Percentiles rank a stretch among this genome's conserved stretches.
Evolutionary conservation across 352 stramenopile species (phyloP).

Genomic region (Phytophthora podocarpi): DNA sequence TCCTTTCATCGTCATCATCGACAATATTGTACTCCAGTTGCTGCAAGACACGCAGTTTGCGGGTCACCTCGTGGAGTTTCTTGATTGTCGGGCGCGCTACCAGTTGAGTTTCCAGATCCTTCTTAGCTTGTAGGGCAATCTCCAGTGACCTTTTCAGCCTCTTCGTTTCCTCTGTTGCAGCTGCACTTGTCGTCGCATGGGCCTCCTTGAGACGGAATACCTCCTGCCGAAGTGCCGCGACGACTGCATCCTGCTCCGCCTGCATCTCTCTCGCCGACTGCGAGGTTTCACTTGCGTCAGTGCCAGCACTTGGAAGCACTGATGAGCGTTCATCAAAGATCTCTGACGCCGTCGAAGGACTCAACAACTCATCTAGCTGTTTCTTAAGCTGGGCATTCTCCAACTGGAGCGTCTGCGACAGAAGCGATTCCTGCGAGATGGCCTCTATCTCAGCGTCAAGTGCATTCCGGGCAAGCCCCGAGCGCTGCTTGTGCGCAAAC

Average conservation of each 20-base stretch:
- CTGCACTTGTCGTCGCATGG: constrained; percentile 29
- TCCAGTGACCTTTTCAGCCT: constrained; percentile 40
- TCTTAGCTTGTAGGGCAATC: constrained; percentile 25
- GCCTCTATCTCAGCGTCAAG: constrained; percentile 89
- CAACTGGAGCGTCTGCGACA: constrained; percentile 77
- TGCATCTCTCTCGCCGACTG: constrained; percentile 41
- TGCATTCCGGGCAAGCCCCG: constrained; percentile 56
- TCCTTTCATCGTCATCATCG: constrained; percentile 59
- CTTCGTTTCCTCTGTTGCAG: constrained; percentile 35
- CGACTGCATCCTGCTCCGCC: constrained; percentile 58
- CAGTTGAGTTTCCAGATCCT: constrained; percentile 49
- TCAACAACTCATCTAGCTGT: constrained; percentile 77
- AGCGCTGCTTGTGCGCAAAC: constrained; percentile 86
- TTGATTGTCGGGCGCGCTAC: constrained; percentile 82
- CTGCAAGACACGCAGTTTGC: constrained; percentile 92
- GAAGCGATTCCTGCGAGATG: constrained; percentile 84
- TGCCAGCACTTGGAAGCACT: constrained; percentile 6
- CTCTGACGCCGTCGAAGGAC: constrained; percentile 28
- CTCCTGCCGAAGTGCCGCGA: constrained; percentile 62
- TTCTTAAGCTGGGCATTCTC: constrained; percentile 88
- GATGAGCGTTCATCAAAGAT: constrained; percentile 12
- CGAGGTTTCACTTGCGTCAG: constrained; percentile 14
- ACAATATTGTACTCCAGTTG: constrained; percentile 91
- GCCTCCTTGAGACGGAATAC: constrained; percentile 62
- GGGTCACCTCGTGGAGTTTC: constrained; percentile 86